phyloP scores from a whole-genome alignment of 805 yeast species.

The Blastobotrys peoriensis region DNA sequence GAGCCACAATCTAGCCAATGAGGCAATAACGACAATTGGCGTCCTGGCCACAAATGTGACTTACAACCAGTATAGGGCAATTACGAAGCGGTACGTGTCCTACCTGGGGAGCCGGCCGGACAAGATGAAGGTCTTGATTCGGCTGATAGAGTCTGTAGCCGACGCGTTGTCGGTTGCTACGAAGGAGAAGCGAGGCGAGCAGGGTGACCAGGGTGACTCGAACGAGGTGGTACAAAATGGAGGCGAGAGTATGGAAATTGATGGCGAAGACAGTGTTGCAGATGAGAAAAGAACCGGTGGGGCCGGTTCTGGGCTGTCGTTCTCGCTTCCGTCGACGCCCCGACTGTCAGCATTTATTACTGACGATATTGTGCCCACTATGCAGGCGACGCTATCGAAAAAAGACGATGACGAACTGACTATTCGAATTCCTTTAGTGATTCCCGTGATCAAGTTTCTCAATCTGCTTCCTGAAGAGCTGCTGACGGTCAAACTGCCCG shows the following conservation, averaged over 20 bases:
- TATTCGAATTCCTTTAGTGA: conserved; percentile 71
- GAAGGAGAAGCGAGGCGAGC: not conserved
- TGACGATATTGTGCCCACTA: conserved; percentile 53
- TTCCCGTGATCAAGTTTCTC: conserved; percentile 66
- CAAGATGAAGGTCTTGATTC: conserved; percentile 50
- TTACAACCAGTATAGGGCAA: conserved; percentile 77
- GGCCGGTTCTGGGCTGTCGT: conserved; percentile 15
- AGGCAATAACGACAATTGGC: conserved; percentile 56
- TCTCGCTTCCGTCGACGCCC: conserved; percentile 34
- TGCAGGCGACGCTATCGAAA: conserved; percentile 47
- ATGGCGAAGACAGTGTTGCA: not conserved
- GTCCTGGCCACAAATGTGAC: conserved; percentile 50
- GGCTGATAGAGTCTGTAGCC: conserved; percentile 33
- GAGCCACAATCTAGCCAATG: conserved; percentile 33
- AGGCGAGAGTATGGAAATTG: conserved; percentile 6
- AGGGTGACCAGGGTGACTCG: conserved; percentile 17
- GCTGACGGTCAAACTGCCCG: conserved; percentile 62
- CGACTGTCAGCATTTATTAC: conserved; percentile 44
- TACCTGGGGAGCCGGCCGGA: conserved; percentile 41
- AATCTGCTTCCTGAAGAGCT: conserved; percentile 54
- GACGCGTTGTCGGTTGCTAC: conserved; percentile 10
- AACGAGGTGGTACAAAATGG: conserved; percentile 10
- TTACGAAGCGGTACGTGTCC: conserved; percentile 61
- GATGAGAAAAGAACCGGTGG: conserved; percentile 3
- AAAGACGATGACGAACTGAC: conserved; percentile 68